phyloP scores from a whole-genome alignment of 1,139 yeast species.

The Saccharomycopsis phalli region DNA sequence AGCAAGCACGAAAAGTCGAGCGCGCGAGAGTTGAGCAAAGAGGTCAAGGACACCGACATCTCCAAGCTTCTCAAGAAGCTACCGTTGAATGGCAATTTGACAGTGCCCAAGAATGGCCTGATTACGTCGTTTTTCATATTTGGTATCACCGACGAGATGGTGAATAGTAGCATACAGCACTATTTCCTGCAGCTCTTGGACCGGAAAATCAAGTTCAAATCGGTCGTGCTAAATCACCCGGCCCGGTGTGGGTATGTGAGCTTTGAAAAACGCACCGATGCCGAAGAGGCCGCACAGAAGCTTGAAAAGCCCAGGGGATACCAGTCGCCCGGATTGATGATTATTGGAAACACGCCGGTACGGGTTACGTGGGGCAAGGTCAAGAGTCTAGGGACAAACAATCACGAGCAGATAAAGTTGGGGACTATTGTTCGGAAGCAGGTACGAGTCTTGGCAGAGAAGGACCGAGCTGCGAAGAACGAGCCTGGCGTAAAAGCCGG shows the following conservation, averaged over 20 bases:
- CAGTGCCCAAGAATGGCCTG: slow-evolving; percentile 34
- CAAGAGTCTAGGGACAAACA: slow-evolving; percentile 38
- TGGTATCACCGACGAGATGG: slow-evolving; percentile 60
- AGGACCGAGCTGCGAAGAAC: slow-evolving; percentile 25
- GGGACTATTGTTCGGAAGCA: slow-evolving; percentile 50
- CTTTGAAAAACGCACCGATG: slow-evolving; percentile 40
- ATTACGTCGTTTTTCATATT: slow-evolving; percentile 57
- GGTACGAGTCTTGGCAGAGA: slow-evolving; percentile 44
- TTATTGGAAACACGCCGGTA: slow-evolving; percentile 41
- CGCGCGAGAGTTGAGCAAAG: slow-evolving; percentile 20
- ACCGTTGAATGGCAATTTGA: slow-evolving; percentile 51
- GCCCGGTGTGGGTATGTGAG: slow-evolving; percentile 61
- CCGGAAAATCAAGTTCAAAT: slow-evolving; percentile 35
- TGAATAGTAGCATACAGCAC: slow-evolving; percentile 50
- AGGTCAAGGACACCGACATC: slow-evolving; percentile 35
- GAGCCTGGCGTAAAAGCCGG: background rate
- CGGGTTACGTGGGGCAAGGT: slow-evolving; percentile 63
- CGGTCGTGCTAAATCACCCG: slow-evolving; percentile 46
- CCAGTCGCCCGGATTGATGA: slow-evolving; percentile 30
- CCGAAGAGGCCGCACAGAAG: slow-evolving; percentile 44
- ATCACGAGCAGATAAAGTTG: slow-evolving; percentile 43
- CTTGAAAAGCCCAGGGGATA: slow-evolving; percentile 25
- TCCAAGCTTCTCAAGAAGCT: slow-evolving; percentile 43
- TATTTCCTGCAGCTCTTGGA: slow-evolving; percentile 31
- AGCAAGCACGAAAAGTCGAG: slow-evolving; percentile 17